These are phyloP conservation scores for Scolecobasidium constrictum DNA, from an alignment of 2,329 filamentous ascomycete species.

Conservation along the genomic window DNA sequence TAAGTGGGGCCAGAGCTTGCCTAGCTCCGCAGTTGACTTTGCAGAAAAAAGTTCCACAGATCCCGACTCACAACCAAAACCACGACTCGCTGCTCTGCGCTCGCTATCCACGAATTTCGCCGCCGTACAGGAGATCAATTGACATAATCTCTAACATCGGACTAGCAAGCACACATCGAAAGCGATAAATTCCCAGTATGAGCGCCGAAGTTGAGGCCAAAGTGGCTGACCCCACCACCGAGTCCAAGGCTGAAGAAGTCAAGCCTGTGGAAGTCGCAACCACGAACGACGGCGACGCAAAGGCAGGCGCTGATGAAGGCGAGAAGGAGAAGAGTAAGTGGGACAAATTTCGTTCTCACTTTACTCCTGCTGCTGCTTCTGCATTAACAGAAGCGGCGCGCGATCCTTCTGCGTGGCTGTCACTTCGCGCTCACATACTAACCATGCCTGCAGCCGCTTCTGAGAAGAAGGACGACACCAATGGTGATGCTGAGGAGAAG, in stretches of 20 bases:
- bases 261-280: constrained; percentile 10
- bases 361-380: background rate
- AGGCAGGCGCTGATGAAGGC: background rate
- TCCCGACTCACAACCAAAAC: too few species aligned
- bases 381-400: too few species aligned
- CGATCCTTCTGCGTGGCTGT: background rate
- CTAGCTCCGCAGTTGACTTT: too few species aligned
- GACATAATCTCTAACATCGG: too few species aligned
- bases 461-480: constrained; percentile 3
- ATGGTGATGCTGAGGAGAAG: background rate
- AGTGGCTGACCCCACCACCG: constrained; percentile 10
- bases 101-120: too few species aligned
- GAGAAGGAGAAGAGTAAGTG: background rate
- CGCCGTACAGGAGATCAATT: too few species aligned
- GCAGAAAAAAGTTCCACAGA: too few species aligned
- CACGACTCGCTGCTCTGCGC: too few species aligned
- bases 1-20: too few species aligned
- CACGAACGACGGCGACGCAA: background rate
- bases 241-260: constrained; percentile 11
- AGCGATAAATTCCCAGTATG: too few species aligned
- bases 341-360: background rate
- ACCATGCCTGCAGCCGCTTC: background rate
- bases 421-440: background rate
- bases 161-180: too few species aligned
- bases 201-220: background rate